Evolutionary conservation across 1,284 basidiomycete genomes (phyloP), one percentile per base, ranked within the genome.

Genomic region (Phaffia rhodozyma): DNA sequence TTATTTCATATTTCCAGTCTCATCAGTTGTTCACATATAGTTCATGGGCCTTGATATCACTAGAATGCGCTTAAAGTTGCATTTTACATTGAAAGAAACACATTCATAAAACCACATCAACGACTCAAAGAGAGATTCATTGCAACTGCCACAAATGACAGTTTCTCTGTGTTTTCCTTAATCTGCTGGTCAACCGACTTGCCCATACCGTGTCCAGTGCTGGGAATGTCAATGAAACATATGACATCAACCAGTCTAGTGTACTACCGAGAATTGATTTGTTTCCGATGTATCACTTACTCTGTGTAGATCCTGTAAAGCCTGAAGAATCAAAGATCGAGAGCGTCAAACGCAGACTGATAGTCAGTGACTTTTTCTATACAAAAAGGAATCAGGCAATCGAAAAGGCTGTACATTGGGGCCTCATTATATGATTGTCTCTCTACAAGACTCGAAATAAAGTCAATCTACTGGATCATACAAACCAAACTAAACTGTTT

Each of bases 201-300:
- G 21, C 64, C 64, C 55, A 54, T 58, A 23, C 64, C 64, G 43
- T 65, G 64, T 6, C 64, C 64, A 2, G 64, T 65, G 27, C 60
- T 50, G 18, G n/a, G 32, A 64, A 32, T 58, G 57, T 7, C 49
- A 49, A 53, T 16, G 3, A 7, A 27, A 23, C 9, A 25, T 3
- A 32, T 20, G n/a, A 30, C 29, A 3, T 53, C 7, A 43, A 43
- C 16, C 51, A 53, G 51, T 30, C 16, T 23, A 2, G 51, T 23
- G 20, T 11, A 25, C 6, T 21, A 30, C 7, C 7, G 11, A 27
- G 50, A 23, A 53, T 23, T 23, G 2, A 43, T 16, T n/a, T n/a
- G 9, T 43, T 43, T 43, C 38, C 6, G 13, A 16, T 16, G 13
- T 11, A 43, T 43, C 7, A 43, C 38, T 5, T 11, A 43, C 38